phyloP scores from a whole-genome alignment of 768 basidiomycete genomes.

The Podaxis pistillaris region DNA sequence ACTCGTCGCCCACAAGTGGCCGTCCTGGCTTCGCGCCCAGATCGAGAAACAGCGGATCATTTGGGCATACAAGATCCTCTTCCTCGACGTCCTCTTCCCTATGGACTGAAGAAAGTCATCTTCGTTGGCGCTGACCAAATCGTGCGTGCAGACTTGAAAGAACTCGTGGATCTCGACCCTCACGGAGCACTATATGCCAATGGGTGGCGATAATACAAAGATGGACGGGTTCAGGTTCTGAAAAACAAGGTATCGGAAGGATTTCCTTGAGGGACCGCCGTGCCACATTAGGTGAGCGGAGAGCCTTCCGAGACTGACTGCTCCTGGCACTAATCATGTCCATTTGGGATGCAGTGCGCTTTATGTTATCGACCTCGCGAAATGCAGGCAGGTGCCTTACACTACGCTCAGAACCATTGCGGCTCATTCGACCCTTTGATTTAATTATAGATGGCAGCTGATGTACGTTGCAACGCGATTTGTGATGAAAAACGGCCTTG shows the following conservation, averaged over 20 bases:
- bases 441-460: slow-evolving; percentile 43
- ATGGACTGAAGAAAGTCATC: slow-evolving; percentile 99
- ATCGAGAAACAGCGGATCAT: slow-evolving; percentile 98
- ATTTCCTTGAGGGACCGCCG: slow-evolving; percentile 77
- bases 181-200: slow-evolving; percentile 91
- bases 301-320: neutral
- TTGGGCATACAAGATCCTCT: slow-evolving; percentile 99
- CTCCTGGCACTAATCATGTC: neutral
- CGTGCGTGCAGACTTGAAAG: slow-evolving; percentile 90
- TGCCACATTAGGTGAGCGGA: slow-evolving; percentile 91
- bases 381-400: slow-evolving; percentile 73
- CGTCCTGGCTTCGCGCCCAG: slow-evolving; percentile 94
- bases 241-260: slow-evolving; percentile 96
- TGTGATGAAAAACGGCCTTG: neutral
- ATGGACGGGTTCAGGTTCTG: slow-evolving; percentile 99
- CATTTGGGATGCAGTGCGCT: slow-evolving; percentile 61
- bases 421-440: neutral
- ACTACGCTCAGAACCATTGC: slow-evolving; percentile 15
- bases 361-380: slow-evolving; percentile 93
- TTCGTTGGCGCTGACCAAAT: slow-evolving; percentile 99
- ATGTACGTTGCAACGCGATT: slow-evolving; percentile 33
- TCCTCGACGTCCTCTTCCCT: slow-evolving; percentile 97
- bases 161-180: slow-evolving; percentile 90
- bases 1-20: slow-evolving; percentile 99
- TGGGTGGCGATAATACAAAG: slow-evolving; percentile 92